Conservation (phyloP, 805 yeast genomes). For the Zygotorulaspora sp. region DNA sequence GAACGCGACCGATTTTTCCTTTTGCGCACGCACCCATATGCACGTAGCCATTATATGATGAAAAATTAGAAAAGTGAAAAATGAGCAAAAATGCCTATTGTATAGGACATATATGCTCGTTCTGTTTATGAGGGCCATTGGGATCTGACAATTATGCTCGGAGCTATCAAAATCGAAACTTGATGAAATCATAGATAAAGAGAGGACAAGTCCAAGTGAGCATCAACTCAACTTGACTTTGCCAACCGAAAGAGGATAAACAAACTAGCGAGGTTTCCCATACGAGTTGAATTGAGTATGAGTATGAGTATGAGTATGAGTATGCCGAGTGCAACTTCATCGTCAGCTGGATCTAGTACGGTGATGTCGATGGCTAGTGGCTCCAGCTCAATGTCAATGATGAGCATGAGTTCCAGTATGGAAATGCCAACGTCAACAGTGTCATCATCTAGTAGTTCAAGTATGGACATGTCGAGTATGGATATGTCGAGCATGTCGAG, state of each 20-base stretch:
- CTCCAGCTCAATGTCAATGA: constrained; percentile 7
- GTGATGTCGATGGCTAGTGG: constrained; percentile 6
- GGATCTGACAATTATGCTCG: too few relatives aligned
- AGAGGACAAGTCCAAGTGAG: too few relatives aligned
- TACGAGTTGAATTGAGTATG: too few relatives aligned
- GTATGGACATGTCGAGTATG: constrained; percentile 7
- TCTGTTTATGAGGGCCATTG: background rate
- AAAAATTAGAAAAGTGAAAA: background rate
- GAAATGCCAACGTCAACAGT: constrained; percentile 6
- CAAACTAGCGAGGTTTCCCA: too few relatives aligned
- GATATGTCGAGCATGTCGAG: constrained; percentile 18
- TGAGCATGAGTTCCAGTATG: constrained; percentile 1
- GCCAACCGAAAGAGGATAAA: too few relatives aligned
- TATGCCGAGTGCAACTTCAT: constrained; percentile 6
- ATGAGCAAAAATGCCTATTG: constrained; percentile 11
- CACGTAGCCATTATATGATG: constrained; percentile 1
- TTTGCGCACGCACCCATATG: too few relatives aligned
- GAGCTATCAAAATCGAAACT: too few relatives aligned
- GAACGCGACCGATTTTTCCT: too few relatives aligned
- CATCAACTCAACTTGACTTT: too few relatives aligned
- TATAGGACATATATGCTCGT: constrained; percentile 4
- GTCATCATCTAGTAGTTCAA: constrained; percentile 7
- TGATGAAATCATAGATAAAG: too few relatives aligned
- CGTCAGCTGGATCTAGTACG: constrained; percentile 9
- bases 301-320: constrained; percentile 7